Base-by-base conservation (phyloP, 2,329 filamentous ascomycete species). In the Fusarium metavorans region DNA sequence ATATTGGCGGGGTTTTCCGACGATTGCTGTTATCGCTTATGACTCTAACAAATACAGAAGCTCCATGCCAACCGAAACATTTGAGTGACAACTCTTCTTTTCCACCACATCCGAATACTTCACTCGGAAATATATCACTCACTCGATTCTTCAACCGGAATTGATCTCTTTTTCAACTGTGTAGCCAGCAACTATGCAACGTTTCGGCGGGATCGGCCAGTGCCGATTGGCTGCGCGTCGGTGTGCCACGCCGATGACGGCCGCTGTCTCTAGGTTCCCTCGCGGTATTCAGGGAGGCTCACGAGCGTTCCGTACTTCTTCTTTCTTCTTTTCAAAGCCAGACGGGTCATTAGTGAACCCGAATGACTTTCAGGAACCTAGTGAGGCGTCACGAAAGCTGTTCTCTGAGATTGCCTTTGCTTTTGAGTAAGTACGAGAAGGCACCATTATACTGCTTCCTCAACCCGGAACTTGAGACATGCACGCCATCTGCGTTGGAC, bases 321-420 rank as follows among this genome's bases (percentile, higher is more conserved):
- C 41, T 13, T 4, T 58, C 32, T 37, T 62, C 48, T 59, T 58
- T 27, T 79, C 77, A 11, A 77, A 79, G 64, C 64, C 76, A 16
- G 73, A 76, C 39, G 70, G 74, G 5, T 75, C 76, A 54, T 63
- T 77, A 30, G 61, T 77, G 50, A 72, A 79, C 30, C 69, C 73
- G 4, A 70, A 71, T 35, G 43, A 64, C 9, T 70, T 74, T 25
- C 65, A 78, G 27, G 76, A 77, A 39, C 76, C 77, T 16, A 77
- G 67, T 23, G 64, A 71, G 16, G 72, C 70, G 41, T 69, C 76
- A 35, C 72, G 72, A 35, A 78, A 78, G 48, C 75, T 77, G 23
- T 76, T 81, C 45, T 80, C 80, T 4, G 80, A 83, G 68, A 79
- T 83, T 66, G 82, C 77, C 5, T 83, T 83, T 73, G 82, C 82